Conservation (phyloP, 2,329 filamentous ascomycete genomes). For the Cercospora sp. region DNA sequence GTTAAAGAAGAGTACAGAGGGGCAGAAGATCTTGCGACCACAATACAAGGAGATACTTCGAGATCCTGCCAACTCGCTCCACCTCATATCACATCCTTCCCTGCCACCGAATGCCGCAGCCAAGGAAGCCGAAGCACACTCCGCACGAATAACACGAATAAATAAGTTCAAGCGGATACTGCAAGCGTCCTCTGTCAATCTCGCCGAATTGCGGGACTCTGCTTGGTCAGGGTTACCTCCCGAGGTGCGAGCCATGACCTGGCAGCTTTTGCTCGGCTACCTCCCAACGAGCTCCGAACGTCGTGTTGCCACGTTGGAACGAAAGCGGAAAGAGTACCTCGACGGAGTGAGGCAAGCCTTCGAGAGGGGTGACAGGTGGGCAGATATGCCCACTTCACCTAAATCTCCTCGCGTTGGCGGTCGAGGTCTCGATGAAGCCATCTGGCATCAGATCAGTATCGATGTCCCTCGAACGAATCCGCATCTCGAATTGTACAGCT, state of each 20-base stretch:
- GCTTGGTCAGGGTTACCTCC: constrained; percentile 94
- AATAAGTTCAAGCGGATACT: constrained; percentile 98
- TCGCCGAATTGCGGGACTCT: constrained; percentile 77
- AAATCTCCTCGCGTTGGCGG: constrained; percentile 51
- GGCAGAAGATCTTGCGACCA: constrained; percentile 83
- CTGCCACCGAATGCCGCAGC: constrained; percentile 70
- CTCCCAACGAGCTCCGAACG: constrained; percentile 95
- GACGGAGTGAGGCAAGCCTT: constrained; percentile 78
- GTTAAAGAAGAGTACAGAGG: constrained; percentile 77
- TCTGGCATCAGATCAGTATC: constrained; percentile 99
- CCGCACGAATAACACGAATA: constrained; percentile 85
- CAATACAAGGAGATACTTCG: constrained; percentile 94
- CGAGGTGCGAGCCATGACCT: constrained; percentile 98
- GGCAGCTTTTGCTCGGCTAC: constrained; percentile 93
- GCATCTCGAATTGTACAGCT: constrained; percentile 90
- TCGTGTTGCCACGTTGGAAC: constrained; percentile 82
- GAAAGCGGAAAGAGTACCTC: constrained; percentile 94
- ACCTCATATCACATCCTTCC: constrained; percentile 85
- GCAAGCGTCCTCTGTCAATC: constrained; percentile 83
- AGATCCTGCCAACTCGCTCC: constrained; percentile 87
- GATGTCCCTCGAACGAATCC: constrained; percentile 96
- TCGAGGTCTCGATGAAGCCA: constrained; percentile 86
- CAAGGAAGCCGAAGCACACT: constrained; percentile 84
- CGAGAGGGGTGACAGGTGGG: constrained; percentile 49
- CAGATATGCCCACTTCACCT: constrained; percentile 55